These are phyloP conservation scores for Vaccinium macrocarpon DNA, from an alignment of 148 eudicot species.

Conservation along the genomic window DNA sequence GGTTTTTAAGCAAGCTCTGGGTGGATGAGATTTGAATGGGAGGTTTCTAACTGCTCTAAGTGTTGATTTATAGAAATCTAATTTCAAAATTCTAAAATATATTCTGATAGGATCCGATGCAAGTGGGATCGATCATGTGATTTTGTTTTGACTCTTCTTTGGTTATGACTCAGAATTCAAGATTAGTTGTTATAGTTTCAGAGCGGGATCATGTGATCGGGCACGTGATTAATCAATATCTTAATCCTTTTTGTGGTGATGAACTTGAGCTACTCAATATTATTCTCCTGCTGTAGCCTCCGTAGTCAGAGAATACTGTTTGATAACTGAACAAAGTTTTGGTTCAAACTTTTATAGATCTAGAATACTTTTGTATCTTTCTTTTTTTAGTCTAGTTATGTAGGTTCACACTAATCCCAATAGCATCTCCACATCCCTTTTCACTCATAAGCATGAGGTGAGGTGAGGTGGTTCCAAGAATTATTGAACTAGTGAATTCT, in stretches of 20 bases:
- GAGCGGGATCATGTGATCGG: neutral
- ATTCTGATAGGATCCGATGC: neutral
- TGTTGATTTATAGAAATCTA: neutral
- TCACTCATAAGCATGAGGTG: too few relatives aligned
- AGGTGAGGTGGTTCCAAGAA: too few relatives aligned
- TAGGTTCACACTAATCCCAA: too few relatives aligned
- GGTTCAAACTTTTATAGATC: neutral
- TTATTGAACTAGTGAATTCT: too few relatives aligned
- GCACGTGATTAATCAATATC: neutral
- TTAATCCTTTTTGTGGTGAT: neutral
- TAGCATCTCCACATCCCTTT: too few relatives aligned
- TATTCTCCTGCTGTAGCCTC: neutral
- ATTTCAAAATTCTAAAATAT: neutral
- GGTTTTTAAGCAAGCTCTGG: neutral
- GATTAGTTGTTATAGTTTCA: neutral
- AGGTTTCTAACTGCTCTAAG: neutral
- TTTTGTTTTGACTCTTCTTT: neutral
- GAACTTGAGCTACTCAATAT: neutral
- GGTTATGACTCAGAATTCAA: neutral
- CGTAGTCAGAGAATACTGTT: neutral
- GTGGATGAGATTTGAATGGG: neutral
- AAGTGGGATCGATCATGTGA: constrained; percentile 1
- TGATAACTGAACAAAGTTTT: neutral
- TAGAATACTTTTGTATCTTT: neutral
- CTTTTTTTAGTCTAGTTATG: too few relatives aligned